phyloP scores from a whole-genome alignment of 768 basidiomycete species.

The Podaxis carcinomalis region DNA sequence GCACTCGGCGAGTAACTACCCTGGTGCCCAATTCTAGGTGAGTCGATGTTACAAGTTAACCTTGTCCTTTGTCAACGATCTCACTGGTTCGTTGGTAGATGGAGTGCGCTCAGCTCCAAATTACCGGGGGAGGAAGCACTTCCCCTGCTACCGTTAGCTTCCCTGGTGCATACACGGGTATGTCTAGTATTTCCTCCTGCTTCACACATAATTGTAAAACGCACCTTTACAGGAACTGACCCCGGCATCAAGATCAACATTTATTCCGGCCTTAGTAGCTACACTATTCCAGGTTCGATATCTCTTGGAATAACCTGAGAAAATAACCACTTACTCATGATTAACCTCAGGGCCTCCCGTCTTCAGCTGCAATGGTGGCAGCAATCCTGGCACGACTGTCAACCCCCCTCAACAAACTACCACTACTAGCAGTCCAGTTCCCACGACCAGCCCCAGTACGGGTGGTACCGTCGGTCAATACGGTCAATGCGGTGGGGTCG shows the following conservation, averaged over 20 bases:
- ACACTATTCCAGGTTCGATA: conserved; percentile 22
- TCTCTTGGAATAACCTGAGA: background rate
- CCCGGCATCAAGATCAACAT: conserved; percentile 15
- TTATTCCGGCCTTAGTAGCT: conserved; percentile 9
- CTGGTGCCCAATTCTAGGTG: conserved; percentile 57
- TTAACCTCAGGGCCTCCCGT: conserved; percentile 29
- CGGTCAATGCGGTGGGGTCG: conserved; percentile 39
- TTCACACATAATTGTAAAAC: background rate
- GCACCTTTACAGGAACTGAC: conserved; percentile 5
- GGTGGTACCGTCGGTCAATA: conserved; percentile 30
- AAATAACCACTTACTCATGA: background rate
- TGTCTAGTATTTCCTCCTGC: background rate
- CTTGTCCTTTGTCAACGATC: background rate
- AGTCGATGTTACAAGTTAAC: conserved; percentile 15
- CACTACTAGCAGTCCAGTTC: conserved; percentile 13
- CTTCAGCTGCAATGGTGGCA: conserved; percentile 29
- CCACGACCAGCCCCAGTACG: conserved; percentile 17
- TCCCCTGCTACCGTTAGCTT: conserved; percentile 42
- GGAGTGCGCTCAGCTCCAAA: conserved; percentile 43
- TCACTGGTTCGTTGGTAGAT: conserved; percentile 24
- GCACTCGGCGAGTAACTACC: conserved; percentile 40
- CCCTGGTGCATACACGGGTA: conserved; percentile 42
- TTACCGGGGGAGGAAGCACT: conserved; percentile 40
- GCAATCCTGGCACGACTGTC: conserved; percentile 12
- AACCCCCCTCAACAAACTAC: conserved; percentile 11